phyloP scores from a whole-genome alignment of 345 rosid genomes.

The Durio zibethinus region DNA sequence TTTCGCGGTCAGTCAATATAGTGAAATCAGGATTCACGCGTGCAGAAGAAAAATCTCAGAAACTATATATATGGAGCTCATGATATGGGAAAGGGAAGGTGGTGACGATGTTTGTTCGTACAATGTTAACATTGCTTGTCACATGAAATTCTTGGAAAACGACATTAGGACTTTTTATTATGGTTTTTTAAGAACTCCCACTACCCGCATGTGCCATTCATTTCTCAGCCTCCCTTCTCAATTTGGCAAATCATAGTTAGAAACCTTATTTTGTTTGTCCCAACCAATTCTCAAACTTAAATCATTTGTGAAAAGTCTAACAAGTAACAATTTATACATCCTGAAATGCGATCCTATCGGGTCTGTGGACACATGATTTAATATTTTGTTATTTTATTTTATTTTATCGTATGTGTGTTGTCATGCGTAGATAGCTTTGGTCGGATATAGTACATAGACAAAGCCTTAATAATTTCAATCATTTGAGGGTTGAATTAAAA shows the following conservation, averaged over 20 bases:
- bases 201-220: not conserved
- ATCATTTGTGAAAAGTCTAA: not conserved
- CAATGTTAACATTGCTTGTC: slow-evolving; percentile 6
- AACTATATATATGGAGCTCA: slow-evolving; percentile 17
- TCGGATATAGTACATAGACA: too few species aligned
- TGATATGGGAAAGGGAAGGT: slow-evolving; percentile 11
- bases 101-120: not conserved
- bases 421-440: not conserved
- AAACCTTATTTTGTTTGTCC: not conserved
- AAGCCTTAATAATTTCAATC: too few species aligned
- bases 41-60: not conserved
- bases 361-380: not conserved
- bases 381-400: too few species aligned
- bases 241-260: not conserved
- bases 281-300: not conserved
- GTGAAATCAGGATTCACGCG: not conserved
- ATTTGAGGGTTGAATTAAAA: not conserved
- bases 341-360: not conserved
- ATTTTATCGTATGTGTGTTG: too few species aligned
- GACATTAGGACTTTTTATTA: not conserved
- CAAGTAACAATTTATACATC: not conserved
- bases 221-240: not conserved
- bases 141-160: slow-evolving; percentile 13
- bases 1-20: not conserved
- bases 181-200: not conserved